phyloP scores from a whole-genome alignment of 2,329 filamentous ascomycete genomes.

The Colletotrichum sp. region DNA sequence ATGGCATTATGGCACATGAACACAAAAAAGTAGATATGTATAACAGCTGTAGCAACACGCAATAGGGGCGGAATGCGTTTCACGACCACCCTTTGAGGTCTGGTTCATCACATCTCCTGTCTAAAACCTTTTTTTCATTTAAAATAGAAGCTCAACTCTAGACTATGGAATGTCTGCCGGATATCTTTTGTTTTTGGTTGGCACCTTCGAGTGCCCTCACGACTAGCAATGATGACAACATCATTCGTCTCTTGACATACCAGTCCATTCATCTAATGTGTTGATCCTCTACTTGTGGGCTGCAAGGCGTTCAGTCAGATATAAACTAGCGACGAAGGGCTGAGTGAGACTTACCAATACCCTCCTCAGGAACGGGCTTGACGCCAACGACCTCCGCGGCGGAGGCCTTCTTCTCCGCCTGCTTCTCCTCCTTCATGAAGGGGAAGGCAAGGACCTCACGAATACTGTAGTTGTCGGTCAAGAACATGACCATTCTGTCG shows the following conservation, averaged over 20 bases:
- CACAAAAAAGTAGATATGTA: slow-evolving; percentile 4
- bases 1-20: slow-evolving; percentile 8
- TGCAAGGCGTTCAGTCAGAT: neutral
- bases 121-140: neutral
- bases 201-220: neutral
- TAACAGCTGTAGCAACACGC: slow-evolving; percentile 7
- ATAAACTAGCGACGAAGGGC: neutral
- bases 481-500: slow-evolving; percentile 92
- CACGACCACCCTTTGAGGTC: neutral
- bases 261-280: neutral
- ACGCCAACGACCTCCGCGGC: slow-evolving; percentile 69
- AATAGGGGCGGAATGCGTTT: neutral
- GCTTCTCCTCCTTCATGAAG: slow-evolving; percentile 90
- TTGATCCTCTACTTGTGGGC: slow-evolving; percentile 22
- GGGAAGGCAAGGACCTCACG: slow-evolving; percentile 97
- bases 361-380: slow-evolving; percentile 64
- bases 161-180: slow-evolving; percentile 19
- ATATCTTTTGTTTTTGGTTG: slow-evolving; percentile 1
- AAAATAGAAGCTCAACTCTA: slow-evolving; percentile 20
- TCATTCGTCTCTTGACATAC: slow-evolving; percentile 8
- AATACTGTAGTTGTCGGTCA: slow-evolving; percentile 91
- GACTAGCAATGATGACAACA: neutral
- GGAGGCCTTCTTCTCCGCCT: slow-evolving; percentile 51
- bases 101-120: neutral
- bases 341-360: slow-evolving; percentile 39